These are phyloP conservation scores for Phytophthora meadii DNA, from an alignment of 352 stramenopile genomes.

Conservation along the genomic window DNA sequence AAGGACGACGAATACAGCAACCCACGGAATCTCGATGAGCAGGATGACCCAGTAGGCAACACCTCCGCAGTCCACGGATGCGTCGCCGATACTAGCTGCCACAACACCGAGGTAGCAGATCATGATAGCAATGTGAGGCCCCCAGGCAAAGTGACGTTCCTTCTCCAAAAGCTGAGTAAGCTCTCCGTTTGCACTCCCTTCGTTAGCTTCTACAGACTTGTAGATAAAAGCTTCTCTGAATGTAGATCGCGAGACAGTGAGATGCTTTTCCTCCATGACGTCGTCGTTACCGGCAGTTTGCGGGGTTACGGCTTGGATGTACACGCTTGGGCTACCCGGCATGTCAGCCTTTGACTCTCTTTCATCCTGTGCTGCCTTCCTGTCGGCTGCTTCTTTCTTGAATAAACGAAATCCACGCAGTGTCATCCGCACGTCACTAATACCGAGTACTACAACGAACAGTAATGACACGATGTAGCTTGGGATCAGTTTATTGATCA, in stretches of 20 bases:
- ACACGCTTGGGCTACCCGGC: slow-evolving; percentile 3
- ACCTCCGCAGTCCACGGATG: slow-evolving; percentile 40
- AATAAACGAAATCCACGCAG: slow-evolving; percentile 36
- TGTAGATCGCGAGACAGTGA: slow-evolving; percentile 3
- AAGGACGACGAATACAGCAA: slow-evolving; percentile 45
- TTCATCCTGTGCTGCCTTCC: slow-evolving; percentile 26
- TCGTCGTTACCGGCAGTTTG: neutral
- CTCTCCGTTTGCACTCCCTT: neutral
- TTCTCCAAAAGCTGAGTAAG: slow-evolving; percentile 23
- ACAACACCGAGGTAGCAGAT: slow-evolving; percentile 46
- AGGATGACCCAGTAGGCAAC: slow-evolving; percentile 57
- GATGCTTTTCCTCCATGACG: neutral
- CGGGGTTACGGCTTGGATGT: slow-evolving; percentile 10
- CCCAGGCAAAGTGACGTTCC: slow-evolving; percentile 40
- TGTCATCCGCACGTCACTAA: slow-evolving; percentile 38
- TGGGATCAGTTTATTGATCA: slow-evolving; percentile 67
- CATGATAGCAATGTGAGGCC: slow-evolving; percentile 44
- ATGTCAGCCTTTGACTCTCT: slow-evolving; percentile 23
- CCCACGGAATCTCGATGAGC: slow-evolving; percentile 55
- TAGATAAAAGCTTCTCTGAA: slow-evolving; percentile 60
- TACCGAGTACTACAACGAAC: slow-evolving; percentile 53
- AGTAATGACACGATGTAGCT: slow-evolving; percentile 68
- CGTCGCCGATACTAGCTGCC: slow-evolving; percentile 34
- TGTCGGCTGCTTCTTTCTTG: slow-evolving; percentile 50
- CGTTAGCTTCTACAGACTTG: slow-evolving; percentile 13